Conservation (phyloP, 305 asterid genomes). For the Fraxinus greggii region DNA sequence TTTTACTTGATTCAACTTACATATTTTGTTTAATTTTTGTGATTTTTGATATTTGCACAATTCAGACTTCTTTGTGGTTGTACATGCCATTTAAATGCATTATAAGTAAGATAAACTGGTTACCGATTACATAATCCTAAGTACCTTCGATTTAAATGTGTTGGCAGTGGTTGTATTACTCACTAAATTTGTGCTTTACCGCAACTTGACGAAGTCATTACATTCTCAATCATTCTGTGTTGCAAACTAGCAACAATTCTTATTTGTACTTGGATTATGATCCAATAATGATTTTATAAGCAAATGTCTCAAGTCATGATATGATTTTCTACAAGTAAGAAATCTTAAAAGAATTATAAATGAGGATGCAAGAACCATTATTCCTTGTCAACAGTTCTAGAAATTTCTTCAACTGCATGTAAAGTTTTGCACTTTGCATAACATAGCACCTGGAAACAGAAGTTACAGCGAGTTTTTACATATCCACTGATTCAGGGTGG, state of each 20-base stretch:
- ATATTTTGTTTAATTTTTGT: neutral
- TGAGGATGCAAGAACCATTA: neutral
- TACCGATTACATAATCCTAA: neutral
- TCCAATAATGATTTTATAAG: neutral
- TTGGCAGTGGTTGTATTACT: neutral
- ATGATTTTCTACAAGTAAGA: neutral
- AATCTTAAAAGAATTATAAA: neutral
- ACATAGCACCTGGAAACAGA: slow-evolving; percentile 11
- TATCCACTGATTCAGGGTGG: slow-evolving; percentile 72
- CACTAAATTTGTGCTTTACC: neutral
- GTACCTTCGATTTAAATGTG: neutral
- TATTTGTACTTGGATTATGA: neutral
- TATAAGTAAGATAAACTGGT: neutral
- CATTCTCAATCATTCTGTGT: neutral
- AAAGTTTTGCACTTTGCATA: neutral
- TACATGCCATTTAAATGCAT: neutral
- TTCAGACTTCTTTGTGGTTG: neutral
- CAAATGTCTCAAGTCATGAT: neutral
- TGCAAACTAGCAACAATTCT: neutral
- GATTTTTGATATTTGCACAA: neutral
- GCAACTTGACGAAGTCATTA: neutral
- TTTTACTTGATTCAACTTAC: neutral
- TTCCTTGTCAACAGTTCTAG: neutral
- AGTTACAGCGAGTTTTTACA: slow-evolving; percentile 15
- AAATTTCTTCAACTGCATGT: neutral